Evolutionary conservation across 768 basidiomycete species (phyloP).

Genomic region (Podaxis rugospora): DNA sequence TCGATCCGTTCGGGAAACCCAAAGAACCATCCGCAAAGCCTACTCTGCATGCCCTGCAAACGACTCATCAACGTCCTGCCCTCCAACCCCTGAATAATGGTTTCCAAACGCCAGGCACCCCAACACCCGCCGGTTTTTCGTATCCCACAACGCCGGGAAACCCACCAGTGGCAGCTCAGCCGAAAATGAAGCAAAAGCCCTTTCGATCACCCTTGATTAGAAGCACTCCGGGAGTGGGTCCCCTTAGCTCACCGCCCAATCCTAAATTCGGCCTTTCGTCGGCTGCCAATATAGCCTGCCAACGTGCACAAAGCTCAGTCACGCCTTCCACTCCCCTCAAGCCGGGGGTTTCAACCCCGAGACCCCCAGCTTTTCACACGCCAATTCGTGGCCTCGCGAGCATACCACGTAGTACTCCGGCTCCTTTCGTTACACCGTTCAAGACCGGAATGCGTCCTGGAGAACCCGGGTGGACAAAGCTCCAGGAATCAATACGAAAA

Average conservation of each 20-base stretch:
- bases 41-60: slow-evolving; percentile 14
- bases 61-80: slow-evolving; percentile 27
- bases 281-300: slow-evolving; percentile 28
- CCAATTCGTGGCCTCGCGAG: background rate
- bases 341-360: slow-evolving; percentile 8
- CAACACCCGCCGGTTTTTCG: slow-evolving; percentile 29
- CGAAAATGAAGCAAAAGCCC: slow-evolving; percentile 23
- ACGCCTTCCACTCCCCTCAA: slow-evolving; percentile 5
- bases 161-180: slow-evolving; percentile 12
- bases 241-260: slow-evolving; percentile 26
- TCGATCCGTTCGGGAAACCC: background rate
- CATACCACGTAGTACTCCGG: slow-evolving; percentile 19
- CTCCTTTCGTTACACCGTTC: slow-evolving; percentile 61
- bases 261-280: slow-evolving; percentile 17
- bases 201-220: slow-evolving; percentile 45
- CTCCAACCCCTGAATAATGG: slow-evolving; percentile 35
- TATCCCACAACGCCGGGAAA: slow-evolving; percentile 15
- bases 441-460: slow-evolving; percentile 47
- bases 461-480: slow-evolving; percentile 30
- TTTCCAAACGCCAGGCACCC: slow-evolving; percentile 33
- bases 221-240: slow-evolving; percentile 10
- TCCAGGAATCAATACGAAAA: slow-evolving; percentile 19
- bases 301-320: slow-evolving; percentile 28
- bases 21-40: slow-evolving; percentile 10
- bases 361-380: slow-evolving; percentile 1